Evolutionary conservation across 495 filamentous ascomycete genomes (phyloP).

Genomic region (Trichocladium antarcticum): DNA sequence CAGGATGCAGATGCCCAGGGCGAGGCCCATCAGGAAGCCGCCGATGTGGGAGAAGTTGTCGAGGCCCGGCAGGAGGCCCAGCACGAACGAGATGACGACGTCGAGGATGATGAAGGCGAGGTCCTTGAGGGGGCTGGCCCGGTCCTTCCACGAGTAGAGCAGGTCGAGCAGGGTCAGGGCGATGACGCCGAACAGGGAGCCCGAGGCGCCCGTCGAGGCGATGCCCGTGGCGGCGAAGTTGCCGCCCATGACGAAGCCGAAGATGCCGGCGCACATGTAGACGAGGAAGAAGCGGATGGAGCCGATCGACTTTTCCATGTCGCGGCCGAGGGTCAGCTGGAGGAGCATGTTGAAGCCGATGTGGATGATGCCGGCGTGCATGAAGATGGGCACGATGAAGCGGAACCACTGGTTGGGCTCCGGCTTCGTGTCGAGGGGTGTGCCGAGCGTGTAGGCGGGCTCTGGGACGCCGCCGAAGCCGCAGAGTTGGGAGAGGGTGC

Average conservation of each 20-base stretch:
- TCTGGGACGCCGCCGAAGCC: slow-evolving; percentile 66
- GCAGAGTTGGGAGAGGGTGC: slow-evolving; percentile 67
- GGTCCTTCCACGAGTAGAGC: slow-evolving; percentile 78
- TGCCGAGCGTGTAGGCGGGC: slow-evolving; percentile 40
- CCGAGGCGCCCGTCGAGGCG: slow-evolving; percentile 78
- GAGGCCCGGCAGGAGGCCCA: slow-evolving; percentile 82
- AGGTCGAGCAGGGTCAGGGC: slow-evolving; percentile 81
- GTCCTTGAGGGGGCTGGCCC: slow-evolving; percentile 63
- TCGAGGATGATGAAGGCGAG: slow-evolving; percentile 75
- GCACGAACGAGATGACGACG: slow-evolving; percentile 77
- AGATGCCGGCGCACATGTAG: slow-evolving; percentile 85
- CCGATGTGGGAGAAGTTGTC: slow-evolving; percentile 98
- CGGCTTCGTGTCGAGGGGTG: slow-evolving; percentile 26
- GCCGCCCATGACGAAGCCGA: slow-evolving; percentile 89
- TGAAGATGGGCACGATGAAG: slow-evolving; percentile 90
- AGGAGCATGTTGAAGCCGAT: slow-evolving; percentile 91
- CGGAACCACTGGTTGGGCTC: slow-evolving; percentile 90
- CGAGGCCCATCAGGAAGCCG: slow-evolving; percentile 86
- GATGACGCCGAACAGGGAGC: slow-evolving; percentile 80
- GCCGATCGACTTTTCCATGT: slow-evolving; percentile 85
- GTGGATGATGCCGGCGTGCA: slow-evolving; percentile 87
- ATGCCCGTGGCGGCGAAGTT: slow-evolving; percentile 77
- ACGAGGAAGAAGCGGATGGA: slow-evolving; percentile 74
- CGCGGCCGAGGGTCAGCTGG: slow-evolving; percentile 73
- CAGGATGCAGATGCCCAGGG: slow-evolving; percentile 73